These are phyloP conservation scores for Agrocybe praecox DNA, from an alignment of 768 basidiomycete species.

Conservation along the genomic window DNA sequence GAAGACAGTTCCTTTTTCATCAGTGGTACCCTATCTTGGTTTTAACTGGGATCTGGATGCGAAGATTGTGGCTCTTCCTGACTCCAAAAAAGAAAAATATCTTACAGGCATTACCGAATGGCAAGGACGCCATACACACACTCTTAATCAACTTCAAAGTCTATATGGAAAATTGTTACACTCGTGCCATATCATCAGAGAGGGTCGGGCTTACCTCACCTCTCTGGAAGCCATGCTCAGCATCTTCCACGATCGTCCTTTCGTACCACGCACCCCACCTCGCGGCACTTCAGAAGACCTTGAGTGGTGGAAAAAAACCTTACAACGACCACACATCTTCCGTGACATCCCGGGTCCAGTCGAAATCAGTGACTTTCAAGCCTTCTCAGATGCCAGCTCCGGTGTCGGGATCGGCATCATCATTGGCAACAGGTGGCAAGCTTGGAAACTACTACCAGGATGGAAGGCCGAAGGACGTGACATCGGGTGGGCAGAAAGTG, in stretches of 20 bases:
- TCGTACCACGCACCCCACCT: constrained; percentile 25
- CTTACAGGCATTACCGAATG: constrained; percentile 27
- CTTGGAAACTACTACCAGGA: constrained; percentile 24
- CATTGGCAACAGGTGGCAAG: constrained; percentile 30
- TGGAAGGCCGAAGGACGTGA: constrained; percentile 26
- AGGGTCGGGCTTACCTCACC: constrained; percentile 40
- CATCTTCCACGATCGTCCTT: constrained; percentile 27
- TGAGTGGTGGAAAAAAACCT: constrained; percentile 32
- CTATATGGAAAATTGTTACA: constrained; percentile 45
- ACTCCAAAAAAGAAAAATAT: constrained; percentile 23
- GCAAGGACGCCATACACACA: constrained; percentile 22
- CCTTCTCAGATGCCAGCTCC: constrained; percentile 47
- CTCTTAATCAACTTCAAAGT: constrained; percentile 32
- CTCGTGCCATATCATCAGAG: constrained; percentile 27
- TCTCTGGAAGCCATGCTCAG: constrained; percentile 37
- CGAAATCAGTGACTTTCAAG: constrained; percentile 24
- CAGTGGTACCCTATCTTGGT: constrained; percentile 19
- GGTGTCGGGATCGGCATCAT: constrained; percentile 34
- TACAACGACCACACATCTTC: constrained; percentile 7
- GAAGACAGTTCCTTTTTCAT: no score
- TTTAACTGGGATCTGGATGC: constrained; percentile 24
- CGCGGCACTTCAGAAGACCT: constrained; percentile 24
- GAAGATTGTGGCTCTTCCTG: constrained; percentile 15
- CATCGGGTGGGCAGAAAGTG: constrained; percentile 49
- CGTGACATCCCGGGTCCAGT: constrained; percentile 27